These are phyloP conservation scores for Solanum sejunctum DNA, from an alignment of 257 asterid genomes.

Conservation along the genomic window DNA sequence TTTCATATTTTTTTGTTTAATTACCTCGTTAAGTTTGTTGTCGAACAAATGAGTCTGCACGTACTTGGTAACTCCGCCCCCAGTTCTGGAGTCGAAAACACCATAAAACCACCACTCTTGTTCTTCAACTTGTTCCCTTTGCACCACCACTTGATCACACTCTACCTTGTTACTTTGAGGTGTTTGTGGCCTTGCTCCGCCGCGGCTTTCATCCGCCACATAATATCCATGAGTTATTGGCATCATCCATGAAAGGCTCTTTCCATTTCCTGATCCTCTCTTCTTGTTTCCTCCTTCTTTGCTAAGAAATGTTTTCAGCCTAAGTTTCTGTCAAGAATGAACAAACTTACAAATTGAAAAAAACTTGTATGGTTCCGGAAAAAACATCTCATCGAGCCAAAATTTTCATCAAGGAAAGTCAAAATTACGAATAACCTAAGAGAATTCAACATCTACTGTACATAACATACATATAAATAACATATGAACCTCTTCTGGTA, in stretches of 20 bases:
- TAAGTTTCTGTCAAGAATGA: constrained; percentile 10
- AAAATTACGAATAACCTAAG: no score
- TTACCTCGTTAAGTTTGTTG: constrained; percentile 32
- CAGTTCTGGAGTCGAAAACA: constrained; percentile 33
- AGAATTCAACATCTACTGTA: no score
- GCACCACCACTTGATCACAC: constrained; percentile 28
- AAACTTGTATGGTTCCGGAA: background rate
- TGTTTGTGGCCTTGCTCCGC: background rate
- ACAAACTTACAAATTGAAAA: background rate
- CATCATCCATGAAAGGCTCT: constrained; percentile 28
- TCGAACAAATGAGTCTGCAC: constrained; percentile 38
- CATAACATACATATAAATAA: no score
- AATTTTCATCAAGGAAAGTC: no score
- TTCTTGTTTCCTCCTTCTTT: constrained; percentile 15
- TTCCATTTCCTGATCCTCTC: constrained; percentile 1
- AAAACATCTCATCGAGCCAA: background rate
- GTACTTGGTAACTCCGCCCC: constrained; percentile 28
- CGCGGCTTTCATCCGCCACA: constrained; percentile 10
- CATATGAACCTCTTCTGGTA: no score
- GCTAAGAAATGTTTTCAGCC: constrained; percentile 15
- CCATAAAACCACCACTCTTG: constrained; percentile 48
- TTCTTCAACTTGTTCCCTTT: constrained; percentile 28
- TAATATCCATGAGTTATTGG: constrained; percentile 31
- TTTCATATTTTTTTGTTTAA: background rate
- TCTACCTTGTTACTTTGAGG: background rate